Base-by-base conservation (phyloP, 2,329 filamentous ascomycete species). In the Colletotrichum abscissum region DNA sequence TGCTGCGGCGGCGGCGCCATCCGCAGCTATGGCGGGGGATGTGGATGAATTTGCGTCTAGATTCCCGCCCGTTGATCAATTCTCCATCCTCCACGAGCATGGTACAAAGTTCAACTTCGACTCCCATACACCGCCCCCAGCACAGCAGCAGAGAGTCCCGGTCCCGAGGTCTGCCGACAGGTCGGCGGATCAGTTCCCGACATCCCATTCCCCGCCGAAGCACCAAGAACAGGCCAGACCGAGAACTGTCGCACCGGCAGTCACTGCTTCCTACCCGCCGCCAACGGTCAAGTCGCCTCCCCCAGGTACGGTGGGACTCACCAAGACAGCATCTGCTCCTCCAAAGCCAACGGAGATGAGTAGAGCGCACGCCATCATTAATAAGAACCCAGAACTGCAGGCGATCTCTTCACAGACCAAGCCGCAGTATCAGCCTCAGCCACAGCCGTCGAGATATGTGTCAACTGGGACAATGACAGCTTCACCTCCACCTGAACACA, bases 51-150 rank as follows among this genome's bases (percentile, higher is more conserved):
- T 98, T 30, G 95, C 96, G 0, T 89, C 91, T 33, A 90, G 93
- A 65, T 99, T 98, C 77, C 97, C 97, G 0, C 95, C 94, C 6
- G 87, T 99, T 28, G 95, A 98, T 78, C 94, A 98, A 77, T 99
- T 99, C 79, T 92, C 96, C 3, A 86, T 99, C 22, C 85, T 98
- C 57, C 95, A 97, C 77, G 95, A 98, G 75, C 90, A 94, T 74
- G 93, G 94, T 3, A 85, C 90, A 74, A 95, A 94, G 73, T 98
- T 98, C 78, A 92, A 96, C 67, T 98, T 98, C 80, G 92, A 94
- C 72, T 84, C 87, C 16, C 81, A 87, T n/a, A 82, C 85, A 7
- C 85, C 88, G 28, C 82, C 84, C 52, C 81, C 86, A 12, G 82
- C 84, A 54, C 82, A 89, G 35, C 85, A 86, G n/a, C 80, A 89